A percentile compares a stretch with the other conserved stretches of the same genome.
phyloP scores from a whole-genome alignment of 2,329 filamentous ascomycete species.

The Neonectria sp. region DNA sequence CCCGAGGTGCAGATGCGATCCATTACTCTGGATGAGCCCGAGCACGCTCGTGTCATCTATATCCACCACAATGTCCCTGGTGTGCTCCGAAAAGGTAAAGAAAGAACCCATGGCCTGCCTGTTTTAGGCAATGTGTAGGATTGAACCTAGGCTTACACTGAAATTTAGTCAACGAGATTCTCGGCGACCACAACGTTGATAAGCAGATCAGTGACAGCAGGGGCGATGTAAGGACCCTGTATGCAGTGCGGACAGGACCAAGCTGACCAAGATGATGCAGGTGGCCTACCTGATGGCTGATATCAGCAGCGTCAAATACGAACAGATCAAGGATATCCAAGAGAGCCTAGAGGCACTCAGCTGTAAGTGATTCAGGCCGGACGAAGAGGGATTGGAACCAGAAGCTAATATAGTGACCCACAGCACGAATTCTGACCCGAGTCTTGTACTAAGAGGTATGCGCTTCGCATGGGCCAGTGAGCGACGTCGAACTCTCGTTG shows the following conservation, averaged over 20 bases:
- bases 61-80: slow-evolving; percentile 98
- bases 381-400: not conserved
- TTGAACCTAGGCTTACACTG: slow-evolving; percentile 13
- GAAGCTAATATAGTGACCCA: slow-evolving; percentile 25
- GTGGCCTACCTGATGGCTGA: slow-evolving; percentile 98
- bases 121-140: not conserved
- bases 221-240: slow-evolving; percentile 77
- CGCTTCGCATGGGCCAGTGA: slow-evolving; percentile 22
- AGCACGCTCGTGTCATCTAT: slow-evolving; percentile 94
- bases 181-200: slow-evolving; percentile 97
- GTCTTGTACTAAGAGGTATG: slow-evolving; percentile 59
- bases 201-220: slow-evolving; percentile 98
- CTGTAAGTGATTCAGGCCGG: slow-evolving; percentile 69
- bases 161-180: slow-evolving; percentile 86
- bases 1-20: slow-evolving; percentile 94
- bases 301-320: slow-evolving; percentile 86
- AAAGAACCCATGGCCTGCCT: not conserved
- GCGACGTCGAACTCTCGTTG: slow-evolving; percentile 33
- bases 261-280: slow-evolving; percentile 51
- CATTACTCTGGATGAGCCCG: slow-evolving; percentile 89
- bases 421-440: slow-evolving; percentile 63
- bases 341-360: slow-evolving; percentile 85
- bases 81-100: slow-evolving; percentile 84
- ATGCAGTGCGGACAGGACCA: not conserved
- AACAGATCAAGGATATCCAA: slow-evolving; percentile 88